Percentiles rank a stretch among this genome's conserved stretches.
These are phyloP conservation scores for Diaporthe destruens DNA, from an alignment of 2,329 filamentous ascomycete species.

Conservation along the genomic window DNA sequence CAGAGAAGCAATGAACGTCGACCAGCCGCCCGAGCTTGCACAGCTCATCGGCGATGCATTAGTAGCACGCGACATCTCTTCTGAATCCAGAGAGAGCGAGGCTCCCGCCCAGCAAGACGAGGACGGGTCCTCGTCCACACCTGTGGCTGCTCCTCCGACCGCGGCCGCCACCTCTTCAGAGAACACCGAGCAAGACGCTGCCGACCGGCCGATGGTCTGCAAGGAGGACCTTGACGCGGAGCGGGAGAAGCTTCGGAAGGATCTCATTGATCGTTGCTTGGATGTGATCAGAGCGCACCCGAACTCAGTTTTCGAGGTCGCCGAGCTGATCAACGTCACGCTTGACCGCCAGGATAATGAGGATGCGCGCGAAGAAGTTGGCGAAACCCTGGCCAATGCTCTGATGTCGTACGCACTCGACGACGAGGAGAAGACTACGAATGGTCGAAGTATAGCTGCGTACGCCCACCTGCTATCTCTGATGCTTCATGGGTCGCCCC, in stretches of 20 bases:
- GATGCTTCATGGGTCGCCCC: constrained; percentile 80
- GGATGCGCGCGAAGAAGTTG: constrained; percentile 77
- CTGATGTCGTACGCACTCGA: constrained; percentile 77
- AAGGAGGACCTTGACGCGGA: constrained; percentile 85
- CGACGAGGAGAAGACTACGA: constrained; percentile 74
- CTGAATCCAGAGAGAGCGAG: constrained; percentile 47
- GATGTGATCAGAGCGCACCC: constrained; percentile 91
- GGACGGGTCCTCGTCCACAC: constrained; percentile 26
- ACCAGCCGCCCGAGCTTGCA: constrained; percentile 47
- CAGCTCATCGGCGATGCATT: constrained; percentile 45
- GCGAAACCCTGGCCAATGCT: constrained; percentile 84
- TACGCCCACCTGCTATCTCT: constrained; percentile 93
- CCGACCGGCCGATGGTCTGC: constrained; percentile 60
- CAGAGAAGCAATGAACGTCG: constrained; percentile 51
- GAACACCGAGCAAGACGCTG: constrained; percentile 42
- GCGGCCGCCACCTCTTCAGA: constrained; percentile 43
- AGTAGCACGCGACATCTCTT: constrained; percentile 44
- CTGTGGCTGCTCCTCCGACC: constrained; percentile 19
- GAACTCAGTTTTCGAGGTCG: constrained; percentile 88
- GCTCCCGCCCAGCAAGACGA: constrained; percentile 42
- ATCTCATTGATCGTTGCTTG: constrained; percentile 89
- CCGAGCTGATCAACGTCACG: constrained; percentile 85
- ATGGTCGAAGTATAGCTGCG: constrained; percentile 77
- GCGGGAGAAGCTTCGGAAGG: constrained; percentile 77
- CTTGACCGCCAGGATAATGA: constrained; percentile 69